Evolutionary conservation across 805 yeast species (phyloP), one percentile per base, ranked within the genome.

Genomic region (Metschnikowia santaceciliae): DNA sequence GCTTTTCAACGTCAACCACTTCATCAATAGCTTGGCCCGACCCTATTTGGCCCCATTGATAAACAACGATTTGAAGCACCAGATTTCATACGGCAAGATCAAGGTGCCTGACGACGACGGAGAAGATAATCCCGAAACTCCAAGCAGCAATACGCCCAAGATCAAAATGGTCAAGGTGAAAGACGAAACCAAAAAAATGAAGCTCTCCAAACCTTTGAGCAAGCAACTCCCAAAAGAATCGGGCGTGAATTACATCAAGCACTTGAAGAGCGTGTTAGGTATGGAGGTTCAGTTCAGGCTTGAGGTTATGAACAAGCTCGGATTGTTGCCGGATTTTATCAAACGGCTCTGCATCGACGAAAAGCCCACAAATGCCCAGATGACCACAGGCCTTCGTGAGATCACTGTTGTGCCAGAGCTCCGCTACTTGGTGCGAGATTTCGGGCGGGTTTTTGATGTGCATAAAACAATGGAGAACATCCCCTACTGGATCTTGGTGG

Each of bases 31-130:
- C 19, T 75, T 92, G 56, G 96, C 98, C 7, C 78, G 97, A 54
- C 97, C 98, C 0, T 94, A 92, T 61, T 72, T 92, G 59, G 96
- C 97, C 0, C 97, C 98, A 0, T 72, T 92, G 50, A 79, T 94
- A 40, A 83, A 88, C 35, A 86, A 88, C 56, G 97, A 90, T 62
- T 76, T 89, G 61, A 86, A 85, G 61, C 94, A 90, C 63, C 80
- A 79, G 54, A 79, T 76, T 49, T 32, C 66, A 2, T 68, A 69
- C 52, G 73, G 76, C 14, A 62, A 63, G 46, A 55, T 68, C 2
- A 53, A 53, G 36, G 49, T 49, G 56, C 53, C 49, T 4, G 53
- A 50, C 13, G 47, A 44, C 15, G 47, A 44, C 17, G 40, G 13
- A 8, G 51, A 48, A 42, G 47, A 49, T n/a, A 46, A 46, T 22